Evolutionary conservation across 2,329 filamentous ascomycete genomes (phyloP).

Genomic region (Paracamarosporium sp.): DNA sequence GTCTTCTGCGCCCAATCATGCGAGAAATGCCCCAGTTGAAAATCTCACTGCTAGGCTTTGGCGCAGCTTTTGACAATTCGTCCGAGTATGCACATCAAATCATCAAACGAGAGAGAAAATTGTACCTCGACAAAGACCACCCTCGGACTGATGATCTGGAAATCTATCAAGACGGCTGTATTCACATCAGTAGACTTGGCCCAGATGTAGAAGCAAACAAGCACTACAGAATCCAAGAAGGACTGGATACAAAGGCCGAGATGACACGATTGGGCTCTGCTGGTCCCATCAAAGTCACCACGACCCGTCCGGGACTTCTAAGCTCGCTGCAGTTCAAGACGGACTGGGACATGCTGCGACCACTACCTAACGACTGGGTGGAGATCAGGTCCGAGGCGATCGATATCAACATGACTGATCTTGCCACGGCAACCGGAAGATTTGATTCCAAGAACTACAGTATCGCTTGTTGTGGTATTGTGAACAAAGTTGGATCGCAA

Average conservation of each 20-base stretch:
- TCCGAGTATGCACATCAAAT: neutral
- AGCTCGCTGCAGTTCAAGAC: slow-evolving; percentile 21
- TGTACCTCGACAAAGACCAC: no score
- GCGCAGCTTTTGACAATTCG: no score
- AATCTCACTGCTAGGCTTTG: no score
- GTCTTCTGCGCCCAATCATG: no score
- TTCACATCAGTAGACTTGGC: slow-evolving; percentile 1
- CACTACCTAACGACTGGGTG: slow-evolving; percentile 18
- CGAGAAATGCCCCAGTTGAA: no score
- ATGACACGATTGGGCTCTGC: no score
- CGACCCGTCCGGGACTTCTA: slow-evolving; percentile 18
- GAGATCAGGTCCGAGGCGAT: slow-evolving; percentile 13
- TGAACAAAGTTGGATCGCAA: neutral
- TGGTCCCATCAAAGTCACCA: neutral
- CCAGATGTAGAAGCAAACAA: slow-evolving; percentile 1
- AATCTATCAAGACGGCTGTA: neutral
- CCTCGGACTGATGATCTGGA: no score
- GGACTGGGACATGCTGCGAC: slow-evolving; percentile 9
- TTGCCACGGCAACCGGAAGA: neutral
- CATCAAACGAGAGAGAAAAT: neutral
- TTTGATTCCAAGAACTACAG: neutral
- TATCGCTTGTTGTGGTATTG: neutral
- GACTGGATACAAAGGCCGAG: neutral
- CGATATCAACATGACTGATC: neutral
- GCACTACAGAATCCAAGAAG: neutral